Conservation (phyloP, 352 stramenopile species). For the Pythium pectinolyticum region DNA sequence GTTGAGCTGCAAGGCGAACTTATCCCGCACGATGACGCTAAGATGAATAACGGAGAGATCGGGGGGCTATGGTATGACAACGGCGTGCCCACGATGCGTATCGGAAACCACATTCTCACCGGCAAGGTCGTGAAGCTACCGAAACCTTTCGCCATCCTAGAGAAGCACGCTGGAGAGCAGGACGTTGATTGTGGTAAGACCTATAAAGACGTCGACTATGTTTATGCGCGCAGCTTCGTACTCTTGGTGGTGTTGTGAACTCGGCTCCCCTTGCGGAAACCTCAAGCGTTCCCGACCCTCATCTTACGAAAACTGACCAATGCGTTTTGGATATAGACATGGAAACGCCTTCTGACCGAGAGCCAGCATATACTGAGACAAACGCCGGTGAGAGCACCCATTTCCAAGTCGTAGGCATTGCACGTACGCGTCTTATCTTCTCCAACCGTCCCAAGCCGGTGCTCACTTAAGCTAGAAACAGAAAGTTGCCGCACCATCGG, state of each 20-base stretch:
- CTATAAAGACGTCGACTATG: too few relatives aligned
- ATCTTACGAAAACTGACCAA: too few relatives aligned
- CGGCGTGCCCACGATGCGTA: conserved; percentile 72
- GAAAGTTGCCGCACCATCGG: background rate
- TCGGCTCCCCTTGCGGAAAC: background rate
- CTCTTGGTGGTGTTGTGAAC: background rate
- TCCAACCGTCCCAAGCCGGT: conserved; percentile 74
- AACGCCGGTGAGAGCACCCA: background rate
- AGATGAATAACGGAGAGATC: conserved; percentile 52
- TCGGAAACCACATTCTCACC: conserved; percentile 80
- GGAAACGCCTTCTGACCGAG: background rate
- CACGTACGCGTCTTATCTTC: conserved; percentile 77
- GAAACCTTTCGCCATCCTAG: conserved; percentile 77
- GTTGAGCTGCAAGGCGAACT: conserved; percentile 84
- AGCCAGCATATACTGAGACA: background rate
- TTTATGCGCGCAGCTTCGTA: background rate
- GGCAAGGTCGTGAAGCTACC: conserved; percentile 69
- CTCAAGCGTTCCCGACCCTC: background rate
- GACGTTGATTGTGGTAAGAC: conserved; percentile 6
- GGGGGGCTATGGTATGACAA: conserved; percentile 66
- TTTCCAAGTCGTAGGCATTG: conserved; percentile 86
- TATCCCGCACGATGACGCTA: conserved; percentile 37
- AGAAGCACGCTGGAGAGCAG: conserved; percentile 34
- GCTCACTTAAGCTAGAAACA: conserved; percentile 38
- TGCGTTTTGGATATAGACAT: conserved; percentile 6